Conservation (phyloP, 2,329 filamentous ascomycete genomes). For the Hymenoscyphus occultus region DNA sequence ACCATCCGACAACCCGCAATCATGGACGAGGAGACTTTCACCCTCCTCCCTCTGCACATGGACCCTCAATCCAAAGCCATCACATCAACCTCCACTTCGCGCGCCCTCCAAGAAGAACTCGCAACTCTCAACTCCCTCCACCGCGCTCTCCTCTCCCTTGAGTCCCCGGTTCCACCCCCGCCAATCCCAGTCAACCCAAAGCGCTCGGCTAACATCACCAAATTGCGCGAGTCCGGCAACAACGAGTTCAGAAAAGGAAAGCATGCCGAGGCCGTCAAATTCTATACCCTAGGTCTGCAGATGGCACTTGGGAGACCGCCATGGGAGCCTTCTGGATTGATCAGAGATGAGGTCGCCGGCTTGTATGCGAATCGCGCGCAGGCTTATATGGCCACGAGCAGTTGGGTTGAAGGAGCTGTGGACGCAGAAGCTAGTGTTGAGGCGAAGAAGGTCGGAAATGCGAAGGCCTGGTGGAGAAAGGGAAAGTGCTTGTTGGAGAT, state of each 20-base stretch:
- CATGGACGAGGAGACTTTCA: slow-evolving; percentile 72
- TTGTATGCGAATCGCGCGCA: slow-evolving; percentile 87
- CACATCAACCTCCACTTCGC: slow-evolving; percentile 45
- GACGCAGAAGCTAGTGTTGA: slow-evolving; percentile 89
- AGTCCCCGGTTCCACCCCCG: slow-evolving; percentile 69
- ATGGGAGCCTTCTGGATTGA: slow-evolving; percentile 84
- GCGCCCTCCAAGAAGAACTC: slow-evolving; percentile 62
- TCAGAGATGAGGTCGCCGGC: slow-evolving; percentile 77
- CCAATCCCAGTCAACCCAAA: slow-evolving; percentile 92
- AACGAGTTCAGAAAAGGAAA: slow-evolving; percentile 74
- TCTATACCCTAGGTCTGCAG: slow-evolving; percentile 83
- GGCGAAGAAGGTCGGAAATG: slow-evolving; percentile 80
- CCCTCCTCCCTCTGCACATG: slow-evolving; percentile 75
- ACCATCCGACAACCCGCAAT: neutral
- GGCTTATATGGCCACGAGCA: slow-evolving; percentile 77
- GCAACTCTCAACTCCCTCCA: slow-evolving; percentile 75
- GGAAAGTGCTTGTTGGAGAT: slow-evolving; percentile 88
- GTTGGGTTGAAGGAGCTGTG: slow-evolving; percentile 81
- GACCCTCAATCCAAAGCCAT: slow-evolving; percentile 81
- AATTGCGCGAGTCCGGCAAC: slow-evolving; percentile 88
- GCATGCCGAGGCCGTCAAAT: slow-evolving; percentile 70
- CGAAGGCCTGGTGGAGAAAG: slow-evolving; percentile 91
- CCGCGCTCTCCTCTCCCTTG: slow-evolving; percentile 65
- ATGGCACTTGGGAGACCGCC: slow-evolving; percentile 80
- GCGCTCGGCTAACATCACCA: slow-evolving; percentile 80